Conservation (phyloP, 2,329 filamentous ascomycete species). For the Colletotrichum cereale region DNA sequence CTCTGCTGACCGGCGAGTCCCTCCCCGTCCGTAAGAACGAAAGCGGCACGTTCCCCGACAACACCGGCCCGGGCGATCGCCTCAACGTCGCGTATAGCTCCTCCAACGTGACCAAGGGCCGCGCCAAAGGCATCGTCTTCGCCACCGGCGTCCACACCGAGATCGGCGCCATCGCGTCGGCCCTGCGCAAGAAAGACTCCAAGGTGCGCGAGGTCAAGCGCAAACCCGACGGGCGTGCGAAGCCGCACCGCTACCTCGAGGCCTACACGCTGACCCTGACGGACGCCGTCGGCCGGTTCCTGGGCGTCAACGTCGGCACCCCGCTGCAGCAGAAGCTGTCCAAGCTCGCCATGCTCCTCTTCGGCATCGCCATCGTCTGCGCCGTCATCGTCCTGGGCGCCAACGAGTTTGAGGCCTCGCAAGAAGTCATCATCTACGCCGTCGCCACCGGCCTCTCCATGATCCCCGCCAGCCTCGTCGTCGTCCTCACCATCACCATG, state of each 20-base stretch:
- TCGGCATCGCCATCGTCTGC: slow-evolving; percentile 75
- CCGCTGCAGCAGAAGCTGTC: slow-evolving; percentile 78
- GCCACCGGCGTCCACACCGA: slow-evolving; percentile 72
- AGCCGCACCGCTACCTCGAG: slow-evolving; percentile 64
- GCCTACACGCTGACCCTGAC: slow-evolving; percentile 63
- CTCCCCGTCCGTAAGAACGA: slow-evolving; percentile 68
- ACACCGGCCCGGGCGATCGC: slow-evolving; percentile 71
- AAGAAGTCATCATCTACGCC: slow-evolving; percentile 71
- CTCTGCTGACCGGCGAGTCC: slow-evolving; percentile 73
- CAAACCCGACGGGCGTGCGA: slow-evolving; percentile 63
- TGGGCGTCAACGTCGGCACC: slow-evolving; percentile 77
- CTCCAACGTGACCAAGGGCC: slow-evolving; percentile 72
- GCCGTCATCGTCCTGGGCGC: slow-evolving; percentile 77
- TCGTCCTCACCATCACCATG: slow-evolving; percentile 72
- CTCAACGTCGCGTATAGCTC: slow-evolving; percentile 74
- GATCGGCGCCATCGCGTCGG: slow-evolving; percentile 71
- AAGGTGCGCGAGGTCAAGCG: slow-evolving; percentile 64
- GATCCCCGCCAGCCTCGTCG: slow-evolving; percentile 63
- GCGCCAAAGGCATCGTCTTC: slow-evolving; percentile 70
- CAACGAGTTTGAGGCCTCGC: slow-evolving; percentile 66
- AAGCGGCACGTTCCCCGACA: slow-evolving; percentile 60
- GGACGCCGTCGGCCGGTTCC: slow-evolving; percentile 71
- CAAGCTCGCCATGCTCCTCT: slow-evolving; percentile 74
- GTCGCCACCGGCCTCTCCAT: slow-evolving; percentile 62
- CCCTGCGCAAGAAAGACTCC: slow-evolving; percentile 63